Evolutionary conservation across 176 grass and related monocot species (phyloP).

Genomic region (Microstegium vimineum): DNA sequence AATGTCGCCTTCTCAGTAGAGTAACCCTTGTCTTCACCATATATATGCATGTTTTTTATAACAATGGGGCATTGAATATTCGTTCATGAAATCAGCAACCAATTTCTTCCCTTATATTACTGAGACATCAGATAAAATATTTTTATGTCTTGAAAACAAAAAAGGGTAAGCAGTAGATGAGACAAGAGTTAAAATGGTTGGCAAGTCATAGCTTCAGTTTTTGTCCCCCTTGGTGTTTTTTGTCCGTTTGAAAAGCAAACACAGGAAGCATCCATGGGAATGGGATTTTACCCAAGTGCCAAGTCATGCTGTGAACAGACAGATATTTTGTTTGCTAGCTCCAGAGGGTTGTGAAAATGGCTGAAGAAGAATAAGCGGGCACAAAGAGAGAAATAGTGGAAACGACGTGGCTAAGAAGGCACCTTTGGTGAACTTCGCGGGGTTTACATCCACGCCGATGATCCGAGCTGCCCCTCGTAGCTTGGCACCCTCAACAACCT

Average conservation of each 20-base stretch:
- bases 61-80: no score
- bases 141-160: no score
- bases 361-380: not conserved
- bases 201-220: no score
- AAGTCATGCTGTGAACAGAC: not conserved
- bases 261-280: not conserved
- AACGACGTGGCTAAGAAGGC: not conserved
- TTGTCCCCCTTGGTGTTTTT: no score
- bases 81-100: no score
- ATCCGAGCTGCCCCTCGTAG: constrained; percentile 50
- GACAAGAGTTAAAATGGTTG: no score
- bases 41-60: no score
- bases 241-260: not conserved
- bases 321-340: not conserved
- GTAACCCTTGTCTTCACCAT: not conserved
- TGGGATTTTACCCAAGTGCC: not conserved
- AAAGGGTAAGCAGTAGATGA: no score
- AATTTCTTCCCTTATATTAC: no score
- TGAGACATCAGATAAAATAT: no score
- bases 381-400: no score
- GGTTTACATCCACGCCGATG: constrained; percentile 71
- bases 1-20: not conserved
- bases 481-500: constrained; percentile 78
- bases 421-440: constrained; percentile 69
- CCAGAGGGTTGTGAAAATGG: not conserved